Conservation (phyloP, 306 rosid genomes). For the Vigna mungo region DNA sequence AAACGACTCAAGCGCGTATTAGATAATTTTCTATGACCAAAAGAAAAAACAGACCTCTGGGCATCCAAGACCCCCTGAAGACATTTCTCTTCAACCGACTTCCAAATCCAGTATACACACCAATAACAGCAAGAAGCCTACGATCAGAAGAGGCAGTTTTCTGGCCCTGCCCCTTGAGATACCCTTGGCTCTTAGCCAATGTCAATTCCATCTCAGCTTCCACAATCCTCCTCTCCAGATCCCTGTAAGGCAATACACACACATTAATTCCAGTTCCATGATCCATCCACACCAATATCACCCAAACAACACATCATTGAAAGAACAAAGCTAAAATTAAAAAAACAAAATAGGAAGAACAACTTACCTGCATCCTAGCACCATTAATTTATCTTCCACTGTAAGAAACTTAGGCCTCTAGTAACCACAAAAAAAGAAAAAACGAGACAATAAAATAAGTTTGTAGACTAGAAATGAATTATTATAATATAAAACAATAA, state of each 20-base stretch:
- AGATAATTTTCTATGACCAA: background rate
- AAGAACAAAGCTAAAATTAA: background rate
- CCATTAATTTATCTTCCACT: conserved; percentile 85
- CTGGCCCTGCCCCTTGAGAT: conserved; percentile 65
- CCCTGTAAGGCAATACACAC: conserved; percentile 55
- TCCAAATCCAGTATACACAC: conserved; percentile 97
- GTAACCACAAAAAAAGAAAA: background rate
- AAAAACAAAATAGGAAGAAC: background rate
- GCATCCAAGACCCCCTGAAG: conserved; percentile 99
- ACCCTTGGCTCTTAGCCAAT: conserved; percentile 96
- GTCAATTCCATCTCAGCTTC: conserved; percentile 96
- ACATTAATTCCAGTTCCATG: conserved; percentile 4
- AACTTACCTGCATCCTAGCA: conserved; percentile 86
- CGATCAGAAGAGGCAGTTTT: conserved; percentile 63
- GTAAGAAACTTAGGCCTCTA: conserved; percentile 90
- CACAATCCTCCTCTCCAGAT: conserved; percentile 92
- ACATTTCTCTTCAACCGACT: conserved; percentile 77
- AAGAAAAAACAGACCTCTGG: conserved; percentile 71
- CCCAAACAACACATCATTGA: conserved; percentile 17
- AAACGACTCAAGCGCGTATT: background rate
- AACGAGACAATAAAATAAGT: conserved; percentile 8
- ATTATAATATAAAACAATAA: background rate
- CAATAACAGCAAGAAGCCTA: conserved; percentile 89
- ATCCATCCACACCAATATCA: background rate
- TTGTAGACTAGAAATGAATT: conserved; percentile 20